Percentiles rank a stretch among this genome's conserved stretches.
Conservation (phyloP, 345 rosid genomes). For the Camelina hispida region DNA sequence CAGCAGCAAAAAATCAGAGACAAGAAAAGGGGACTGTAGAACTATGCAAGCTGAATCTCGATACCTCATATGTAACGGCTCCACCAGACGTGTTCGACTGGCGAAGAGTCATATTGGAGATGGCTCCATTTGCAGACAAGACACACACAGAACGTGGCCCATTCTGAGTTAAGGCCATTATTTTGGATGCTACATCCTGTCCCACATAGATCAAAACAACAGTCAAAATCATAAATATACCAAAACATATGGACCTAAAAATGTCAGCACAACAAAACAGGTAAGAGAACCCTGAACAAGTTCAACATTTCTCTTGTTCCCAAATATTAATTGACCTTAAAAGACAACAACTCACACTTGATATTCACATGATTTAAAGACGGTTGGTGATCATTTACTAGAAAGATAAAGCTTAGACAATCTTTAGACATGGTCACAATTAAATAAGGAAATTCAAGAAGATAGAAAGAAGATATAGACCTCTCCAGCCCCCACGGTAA, state of each 20-base stretch:
- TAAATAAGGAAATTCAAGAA: neutral
- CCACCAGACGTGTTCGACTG: conserved; percentile 74
- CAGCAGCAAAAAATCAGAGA: conserved; percentile 22
- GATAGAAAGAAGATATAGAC: conserved; percentile 42
- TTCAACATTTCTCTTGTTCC: conserved; percentile 2
- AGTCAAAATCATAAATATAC: neutral
- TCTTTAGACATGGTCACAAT: neutral
- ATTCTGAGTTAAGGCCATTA: conserved; percentile 72
- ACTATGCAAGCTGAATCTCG: neutral
- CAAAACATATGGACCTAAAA: neutral
- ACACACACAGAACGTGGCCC: conserved; percentile 81
- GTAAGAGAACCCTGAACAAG: neutral
- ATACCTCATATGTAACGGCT: conserved; percentile 83
- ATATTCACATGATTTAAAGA: conserved; percentile 2
- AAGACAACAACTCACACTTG: conserved; percentile 4
- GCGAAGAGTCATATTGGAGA: conserved; percentile 76
- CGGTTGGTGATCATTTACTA: neutral
- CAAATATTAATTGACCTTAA: neutral
- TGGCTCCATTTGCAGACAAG: conserved; percentile 87
- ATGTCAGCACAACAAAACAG: neutral
- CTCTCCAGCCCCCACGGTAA: conserved; percentile 75
- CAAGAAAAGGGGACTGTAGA: neutral
- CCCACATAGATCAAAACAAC: conserved; percentile 10
- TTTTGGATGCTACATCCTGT: conserved; percentile 81
- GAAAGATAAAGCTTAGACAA: conserved; percentile 3